These are phyloP conservation scores for Termitomyces sp. DNA, from an alignment of 1,284 basidiomycete species.

Conservation along the genomic window DNA sequence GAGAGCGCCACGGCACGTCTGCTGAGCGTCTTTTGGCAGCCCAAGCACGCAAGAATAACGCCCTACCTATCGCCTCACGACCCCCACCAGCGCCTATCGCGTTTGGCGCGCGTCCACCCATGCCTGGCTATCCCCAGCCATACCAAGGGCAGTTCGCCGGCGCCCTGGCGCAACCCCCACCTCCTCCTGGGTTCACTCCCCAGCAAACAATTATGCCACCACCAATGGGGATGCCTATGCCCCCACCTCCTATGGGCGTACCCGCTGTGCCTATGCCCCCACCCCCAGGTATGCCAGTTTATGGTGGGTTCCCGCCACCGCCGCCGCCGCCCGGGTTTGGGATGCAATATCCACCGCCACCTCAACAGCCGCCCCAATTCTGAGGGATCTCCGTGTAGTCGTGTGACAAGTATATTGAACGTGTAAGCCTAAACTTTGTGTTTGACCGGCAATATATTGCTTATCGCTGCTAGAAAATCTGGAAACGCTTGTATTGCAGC, in stretches of 20 bases:
- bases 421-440: constrained; percentile 14
- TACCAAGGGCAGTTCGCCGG: constrained; percentile 90
- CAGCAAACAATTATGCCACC: constrained; percentile 61
- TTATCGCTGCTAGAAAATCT: neutral
- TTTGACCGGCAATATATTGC: neutral
- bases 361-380: constrained; percentile 25
- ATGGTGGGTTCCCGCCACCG: constrained; percentile 49
- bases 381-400: constrained; percentile 15
- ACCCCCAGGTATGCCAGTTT: constrained; percentile 41
- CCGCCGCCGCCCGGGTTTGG: constrained; percentile 60
- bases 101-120: constrained; percentile 56
- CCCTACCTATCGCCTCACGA: constrained; percentile 68
- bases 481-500: neutral
- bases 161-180: constrained; percentile 65
- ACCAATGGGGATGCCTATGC: constrained; percentile 35
- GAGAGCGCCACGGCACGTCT: constrained; percentile 92
- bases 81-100: constrained; percentile 66
- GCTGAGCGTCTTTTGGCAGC: constrained; percentile 93
- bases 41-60: constrained; percentile 93
- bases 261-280: constrained; percentile 27
- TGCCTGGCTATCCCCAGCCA: constrained; percentile 61
- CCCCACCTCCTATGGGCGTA: constrained; percentile 24
- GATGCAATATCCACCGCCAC: constrained; percentile 31
- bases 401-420: constrained; percentile 16
- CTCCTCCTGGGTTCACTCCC: constrained; percentile 66